These are phyloP conservation scores for Begonia masoniana DNA, from an alignment of 306 rosid species.

Conservation along the genomic window DNA sequence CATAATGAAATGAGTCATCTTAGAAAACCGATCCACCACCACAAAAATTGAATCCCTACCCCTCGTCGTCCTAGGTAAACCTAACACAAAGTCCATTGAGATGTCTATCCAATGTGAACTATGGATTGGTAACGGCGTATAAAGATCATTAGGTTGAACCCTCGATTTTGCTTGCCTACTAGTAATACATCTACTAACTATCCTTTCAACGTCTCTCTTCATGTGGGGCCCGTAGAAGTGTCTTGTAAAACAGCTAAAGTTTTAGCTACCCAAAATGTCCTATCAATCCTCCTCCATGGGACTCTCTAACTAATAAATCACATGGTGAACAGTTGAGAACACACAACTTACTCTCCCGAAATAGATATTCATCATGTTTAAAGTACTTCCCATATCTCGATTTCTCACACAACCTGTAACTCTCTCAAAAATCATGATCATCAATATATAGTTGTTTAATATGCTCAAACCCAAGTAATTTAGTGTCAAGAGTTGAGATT, in stretches of 20 bases:
- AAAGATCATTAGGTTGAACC: background rate
- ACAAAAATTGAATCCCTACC: background rate
- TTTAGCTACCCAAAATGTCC: too few relatives aligned
- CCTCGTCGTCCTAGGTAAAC: background rate
- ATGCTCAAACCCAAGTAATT: too few relatives aligned
- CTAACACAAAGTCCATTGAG: slow-evolving; percentile 4
- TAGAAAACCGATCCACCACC: slow-evolving; percentile 1
- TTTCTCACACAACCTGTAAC: background rate
- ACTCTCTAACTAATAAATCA: background rate
- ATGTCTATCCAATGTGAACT: background rate
- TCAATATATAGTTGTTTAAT: too few relatives aligned
- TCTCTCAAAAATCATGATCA: too few relatives aligned
- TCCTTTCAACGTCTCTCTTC: too few relatives aligned
- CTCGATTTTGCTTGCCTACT: too few relatives aligned
- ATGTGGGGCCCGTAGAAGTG: too few relatives aligned
- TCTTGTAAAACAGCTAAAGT: too few relatives aligned
- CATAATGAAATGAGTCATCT: background rate
- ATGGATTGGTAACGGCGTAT: background rate
- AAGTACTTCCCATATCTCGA: background rate
- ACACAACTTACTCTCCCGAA: too few relatives aligned
- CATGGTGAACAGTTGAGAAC: background rate
- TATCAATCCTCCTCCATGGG: background rate
- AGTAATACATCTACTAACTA: too few relatives aligned
- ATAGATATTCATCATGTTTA: background rate
- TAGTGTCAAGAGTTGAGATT: too few relatives aligned